phyloP scores from a whole-genome alignment of 83 land plant genomes.

The Thuja plicata region DNA sequence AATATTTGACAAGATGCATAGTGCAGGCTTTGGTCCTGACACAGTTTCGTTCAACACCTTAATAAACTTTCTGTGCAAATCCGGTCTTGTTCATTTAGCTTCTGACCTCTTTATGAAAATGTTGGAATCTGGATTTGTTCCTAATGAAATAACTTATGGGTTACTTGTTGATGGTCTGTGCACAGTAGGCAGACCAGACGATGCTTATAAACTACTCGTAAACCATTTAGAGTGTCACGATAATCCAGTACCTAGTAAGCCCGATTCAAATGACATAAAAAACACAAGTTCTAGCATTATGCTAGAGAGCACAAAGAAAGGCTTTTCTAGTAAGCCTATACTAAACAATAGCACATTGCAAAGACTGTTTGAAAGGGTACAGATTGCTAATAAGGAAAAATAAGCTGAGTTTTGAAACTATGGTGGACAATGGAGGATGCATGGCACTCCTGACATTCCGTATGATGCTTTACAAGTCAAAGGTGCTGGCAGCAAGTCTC shows the following conservation, averaged over 20 bases:
- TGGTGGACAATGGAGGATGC: not conserved
- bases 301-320: not conserved
- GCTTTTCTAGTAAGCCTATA: conserved; percentile 1
- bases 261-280: not conserved
- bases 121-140: conserved; percentile 15
- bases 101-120: conserved; percentile 15
- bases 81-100: conserved; percentile 19
- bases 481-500: not conserved
- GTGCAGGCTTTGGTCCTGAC: conserved; percentile 18
- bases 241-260: not conserved
- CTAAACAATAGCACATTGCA: conserved; percentile 1
- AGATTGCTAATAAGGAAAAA: not conserved
- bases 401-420: not conserved
- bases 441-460: not conserved
- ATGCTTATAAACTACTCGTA: conserved; percentile 11
- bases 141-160: conserved; percentile 19
- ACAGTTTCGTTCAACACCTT: conserved; percentile 16
- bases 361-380: conserved; percentile 10
- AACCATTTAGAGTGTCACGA: not conserved
- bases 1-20: conserved; percentile 16
- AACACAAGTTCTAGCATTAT: not conserved
- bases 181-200: conserved; percentile 7
- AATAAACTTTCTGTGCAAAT: conserved; percentile 14
- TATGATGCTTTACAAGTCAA: not conserved
- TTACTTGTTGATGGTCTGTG: conserved; percentile 18